Evolutionary conservation across 371 early-diverging fungal species (phyloP), one percentile per base, ranked within the genome.

Genomic region (Rhizomucor pusillus): DNA sequence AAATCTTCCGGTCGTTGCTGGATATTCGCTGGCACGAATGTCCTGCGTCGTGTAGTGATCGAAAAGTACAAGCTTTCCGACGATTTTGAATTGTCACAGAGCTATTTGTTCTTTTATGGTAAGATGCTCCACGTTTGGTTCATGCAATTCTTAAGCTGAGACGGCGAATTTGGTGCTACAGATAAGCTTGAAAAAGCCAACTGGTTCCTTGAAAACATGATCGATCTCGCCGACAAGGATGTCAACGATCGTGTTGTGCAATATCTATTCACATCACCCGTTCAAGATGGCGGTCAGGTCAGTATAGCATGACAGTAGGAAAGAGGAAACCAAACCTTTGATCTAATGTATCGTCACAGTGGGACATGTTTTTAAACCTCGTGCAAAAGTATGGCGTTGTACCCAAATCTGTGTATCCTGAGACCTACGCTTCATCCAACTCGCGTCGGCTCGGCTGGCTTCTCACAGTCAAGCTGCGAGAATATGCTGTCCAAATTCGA

Each of bases 1-100:
- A 84, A 84, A 60, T 72, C 73, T 59, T 84, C 85, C n/a, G 92
- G 92, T 16, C 82, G 92, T 14, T 91, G 92, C 76, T 91, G 92
- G 92, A 59, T 91, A 36, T 91, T 91, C 77, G 92, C 92, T 18
- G 90, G 71, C 37, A 70, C 75, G 23, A 74, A 76, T 50, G 70
- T 75, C 3, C 52, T 74, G 49, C 63, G 71, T 37, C 54, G 67
- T 20, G 63, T 59, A 16, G 60, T 71, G 18, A 74, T 74, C 50
- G 47, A 61, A 44, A 72, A 67, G 33, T 83, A 85, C 68, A 88
- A 89, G 44, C 65, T 91, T 41, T 45, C 52, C 9, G 90, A 91
- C 37, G 83, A 84, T 50, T 87, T 91, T 64, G 91, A 91, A 63
- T 78, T 91, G 20, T 87, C 87, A 25, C 91, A 91, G 68, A 78